Evolutionary conservation across 805 yeast species (phyloP), one percentile per base, ranked within the genome.

Genomic region (Novakomyces olei): DNA sequence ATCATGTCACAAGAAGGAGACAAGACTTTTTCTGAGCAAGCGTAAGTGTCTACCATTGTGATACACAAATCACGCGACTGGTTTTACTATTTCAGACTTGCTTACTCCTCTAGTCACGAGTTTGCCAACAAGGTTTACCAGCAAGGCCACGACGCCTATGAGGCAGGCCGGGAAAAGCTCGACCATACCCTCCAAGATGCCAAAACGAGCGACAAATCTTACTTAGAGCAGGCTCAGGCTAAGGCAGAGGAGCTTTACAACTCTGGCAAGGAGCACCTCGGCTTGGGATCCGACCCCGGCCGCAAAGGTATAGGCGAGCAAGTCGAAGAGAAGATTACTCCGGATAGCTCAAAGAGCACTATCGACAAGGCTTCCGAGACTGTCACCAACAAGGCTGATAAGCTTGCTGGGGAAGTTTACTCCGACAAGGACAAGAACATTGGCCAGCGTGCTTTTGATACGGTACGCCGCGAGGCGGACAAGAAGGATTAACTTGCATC

Each of bases 301-400:
- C 75, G 92, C 73, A 79, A 80, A 60, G 58, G 66, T 51, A 63
- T 79, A 49, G 44, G 70, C 41, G 74, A 73, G 51, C 76, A 78
- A 57, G 57, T 66, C 44, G 36, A 63, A 34, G 92, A 79, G 61
- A 47, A 65, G 27, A 38, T 73, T 27, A 74, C 65, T 42, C 92
- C 92, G 42, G 72, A 79, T 40, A 54, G 65, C 36, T 65, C 73
- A 54, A 80, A 80, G 60, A 45, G 71, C 25, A 54, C 57, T 47
- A 52, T 58, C 34, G 73, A 76, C 47, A 60, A 74, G 57, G 72
- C 71, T 42, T 73, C 74, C 62, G 92, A 80, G 58, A 37, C 50
- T 19, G 68, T 65, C 40, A 69, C 88, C 37, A 73, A 66, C 48
- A 50, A 62, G n/a, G 63, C 61, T 45, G 92, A 80, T 60, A 58